Base-by-base conservation (phyloP, 129 eudicot genomes). In the Ambrosia artemisiifolia region DNA sequence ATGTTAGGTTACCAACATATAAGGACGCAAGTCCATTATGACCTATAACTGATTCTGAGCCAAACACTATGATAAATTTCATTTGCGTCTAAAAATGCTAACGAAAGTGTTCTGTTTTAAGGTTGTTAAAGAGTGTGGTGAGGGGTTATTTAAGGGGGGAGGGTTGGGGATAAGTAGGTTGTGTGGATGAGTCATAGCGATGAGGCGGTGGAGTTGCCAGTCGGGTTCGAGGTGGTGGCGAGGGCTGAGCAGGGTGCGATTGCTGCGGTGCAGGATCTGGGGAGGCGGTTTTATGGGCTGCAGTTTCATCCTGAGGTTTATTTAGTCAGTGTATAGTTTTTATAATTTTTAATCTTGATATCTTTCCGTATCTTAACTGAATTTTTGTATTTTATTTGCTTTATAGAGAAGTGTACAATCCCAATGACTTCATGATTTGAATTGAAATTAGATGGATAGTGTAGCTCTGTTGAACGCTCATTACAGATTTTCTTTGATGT, bases 161-260 rank as follows among this genome's bases (percentile, higher is more conserved):
- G 33, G 8, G 71, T 75, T 67, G 96, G 95, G 30, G 92, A 84
- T 72, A 89, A 54, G 82, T 95, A 93, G 88, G 81, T 81, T 32
- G 96, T 93, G 67, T 93, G 98, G 96, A 93, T 93, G 98, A 93
- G 98, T 20, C 95, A 93, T 67, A 96, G 96, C 2, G 96, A 90
- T 63, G 98, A 90, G 81, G 95, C 90, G 0, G 93, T 75, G 65
- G 84, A 60, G 67, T 66, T 94, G 81, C 96, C 98, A 16, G 77
- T 66, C 0, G 98, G 98, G 70, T 94, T 94, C 38, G 79, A 90
- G 68, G 95, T 94, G 33, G 95, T 90, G 72, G 95, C 93, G 2
- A 77, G 84, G 74, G 87, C 96, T 28, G 71, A 83, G 43, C 91
- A 90, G 48, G 98, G 98, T 63, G 75, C 78, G 2, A 84, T 94